phyloP scores from a whole-genome alignment of 2,329 filamentous ascomycete species.

The Annulohypoxylon truncatum region DNA sequence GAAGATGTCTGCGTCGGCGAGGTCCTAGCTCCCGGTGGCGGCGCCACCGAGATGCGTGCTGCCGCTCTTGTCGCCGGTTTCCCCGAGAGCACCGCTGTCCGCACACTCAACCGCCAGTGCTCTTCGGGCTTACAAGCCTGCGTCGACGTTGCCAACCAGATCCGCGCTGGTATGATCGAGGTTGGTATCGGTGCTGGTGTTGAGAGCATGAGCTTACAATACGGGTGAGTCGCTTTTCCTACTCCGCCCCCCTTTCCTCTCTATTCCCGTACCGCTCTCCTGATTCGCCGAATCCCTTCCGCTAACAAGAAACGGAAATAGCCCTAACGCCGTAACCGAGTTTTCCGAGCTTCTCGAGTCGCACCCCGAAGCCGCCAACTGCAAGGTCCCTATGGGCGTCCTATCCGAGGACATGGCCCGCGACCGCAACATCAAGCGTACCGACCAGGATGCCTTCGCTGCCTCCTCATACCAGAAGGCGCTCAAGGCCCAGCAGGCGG shows the following conservation, averaged over 20 bases:
- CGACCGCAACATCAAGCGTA: constrained; percentile 77
- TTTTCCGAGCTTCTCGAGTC: constrained; percentile 90
- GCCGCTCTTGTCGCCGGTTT: constrained; percentile 92
- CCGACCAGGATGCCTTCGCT: constrained; percentile 89
- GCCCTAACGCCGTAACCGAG: constrained; percentile 86
- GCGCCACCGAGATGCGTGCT: constrained; percentile 96
- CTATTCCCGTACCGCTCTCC: not conserved
- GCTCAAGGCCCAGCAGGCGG: constrained; percentile 81
- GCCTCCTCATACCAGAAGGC: constrained; percentile 95
- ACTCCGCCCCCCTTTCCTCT: not conserved
- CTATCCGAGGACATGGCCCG: constrained; percentile 96
- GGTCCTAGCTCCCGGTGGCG: constrained; percentile 91
- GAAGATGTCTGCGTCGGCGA: constrained; percentile 94
- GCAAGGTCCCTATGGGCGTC: constrained; percentile 97
- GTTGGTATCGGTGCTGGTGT: constrained; percentile 93
- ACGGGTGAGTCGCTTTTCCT: constrained; percentile 70
- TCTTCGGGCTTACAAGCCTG: constrained; percentile 92
- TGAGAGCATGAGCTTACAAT: constrained; percentile 94
- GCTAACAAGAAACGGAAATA: constrained; percentile 48
- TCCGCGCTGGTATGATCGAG: constrained; percentile 92
- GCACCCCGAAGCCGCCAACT: constrained; percentile 87
- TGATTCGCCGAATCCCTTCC: not conserved
- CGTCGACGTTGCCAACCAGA: constrained; percentile 93
- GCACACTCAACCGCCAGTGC: constrained; percentile 92
- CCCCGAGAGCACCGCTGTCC: constrained; percentile 85